Base-by-base conservation (phyloP, 345 rosid genomes). In the Erodium maritimum region DNA sequence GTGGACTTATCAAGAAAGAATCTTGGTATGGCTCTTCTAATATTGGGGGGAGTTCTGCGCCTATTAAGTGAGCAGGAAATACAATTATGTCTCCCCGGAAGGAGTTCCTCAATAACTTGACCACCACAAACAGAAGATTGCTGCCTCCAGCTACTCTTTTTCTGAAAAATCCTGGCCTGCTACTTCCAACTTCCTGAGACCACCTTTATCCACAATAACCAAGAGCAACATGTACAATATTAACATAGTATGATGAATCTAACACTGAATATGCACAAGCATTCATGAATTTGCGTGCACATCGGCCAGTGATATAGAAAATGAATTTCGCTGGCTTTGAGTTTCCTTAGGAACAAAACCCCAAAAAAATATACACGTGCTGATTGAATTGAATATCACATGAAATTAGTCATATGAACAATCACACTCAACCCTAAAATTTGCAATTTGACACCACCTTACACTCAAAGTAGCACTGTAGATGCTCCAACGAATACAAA, bases 1-100 rank as follows among this genome's bases (percentile, higher is more conserved):
- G 70, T 12, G 64, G 91, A 83, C 65, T 70, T 85, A 63, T 93
- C 94, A 14, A 50, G 25, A 65, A 87, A 87, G 34, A 77, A 84
- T 60, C 80, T 66, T 0, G 79, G 80, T 14, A 34, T 18, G 37
- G 73, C 61, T 73, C 76, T 73, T 61, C 56, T 58, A 37, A 69
- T 57, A 50, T 77, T 66, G 18, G 73, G 55, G 62, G 45, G 73
- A 29, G 62, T 66, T 71, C 62, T 71, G 19, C 69, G 74, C 66
- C 64, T 75, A 42, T 71, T 73, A 63, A 68, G 64, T 46, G 76
- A 76, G 74, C 85, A 74, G 17, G 89, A 66, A 19, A 53, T 46
- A 60, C 80, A 79, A 56, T 62, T 71, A 22, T 33, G 59, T 59
- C 69, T 78, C 13, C 67, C 75, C 58, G 81, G 57, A 63, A 62